phyloP scores from a whole-genome alignment of 352 stramenopile genomes.

The Phytophthora kernoviae region DNA sequence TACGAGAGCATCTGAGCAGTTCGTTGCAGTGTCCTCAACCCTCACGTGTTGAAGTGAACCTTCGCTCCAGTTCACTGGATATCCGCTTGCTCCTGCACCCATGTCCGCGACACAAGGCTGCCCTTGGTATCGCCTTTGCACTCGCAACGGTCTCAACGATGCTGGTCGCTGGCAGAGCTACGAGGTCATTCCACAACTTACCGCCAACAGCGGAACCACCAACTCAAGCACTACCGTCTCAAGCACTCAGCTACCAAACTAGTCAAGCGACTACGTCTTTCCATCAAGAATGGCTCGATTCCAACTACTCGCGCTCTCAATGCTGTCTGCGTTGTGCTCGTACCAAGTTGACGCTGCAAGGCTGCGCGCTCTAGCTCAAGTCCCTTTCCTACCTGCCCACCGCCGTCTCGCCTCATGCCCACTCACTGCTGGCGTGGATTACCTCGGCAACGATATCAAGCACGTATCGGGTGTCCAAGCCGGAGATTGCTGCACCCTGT shows the following conservation, averaged over 20 bases:
- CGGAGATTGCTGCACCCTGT: slow-evolving; percentile 34
- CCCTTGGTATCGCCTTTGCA: too few relatives aligned
- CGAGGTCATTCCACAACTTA: slow-evolving; percentile 22
- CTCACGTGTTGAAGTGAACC: too few relatives aligned
- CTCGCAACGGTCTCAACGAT: too few relatives aligned
- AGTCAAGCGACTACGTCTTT: slow-evolving; percentile 1
- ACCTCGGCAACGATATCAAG: slow-evolving; percentile 54
- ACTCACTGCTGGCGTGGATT: slow-evolving; percentile 43
- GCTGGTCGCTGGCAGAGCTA: too few relatives aligned
- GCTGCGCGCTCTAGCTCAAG: slow-evolving; percentile 21
- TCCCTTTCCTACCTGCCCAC: slow-evolving; percentile 23
- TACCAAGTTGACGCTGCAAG: slow-evolving; percentile 16
- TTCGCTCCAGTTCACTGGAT: too few relatives aligned
- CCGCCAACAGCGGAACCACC: slow-evolving; percentile 16
- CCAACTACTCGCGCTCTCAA: slow-evolving; percentile 5
- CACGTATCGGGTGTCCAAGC: slow-evolving; percentile 12
- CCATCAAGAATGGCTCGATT: slow-evolving; percentile 15
- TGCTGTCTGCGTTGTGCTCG: slow-evolving; percentile 19
- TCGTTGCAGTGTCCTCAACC: too few relatives aligned
- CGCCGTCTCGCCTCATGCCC: slow-evolving; percentile 25
- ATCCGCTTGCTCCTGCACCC: too few relatives aligned
- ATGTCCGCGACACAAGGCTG: too few relatives aligned
- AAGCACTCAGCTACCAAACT: not conserved
- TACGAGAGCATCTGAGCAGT: too few relatives aligned
- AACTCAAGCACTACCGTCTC: too few relatives aligned